phyloP scores from a whole-genome alignment of 352 stramenopile species.

The Pythium vanterpoolii region DNA sequence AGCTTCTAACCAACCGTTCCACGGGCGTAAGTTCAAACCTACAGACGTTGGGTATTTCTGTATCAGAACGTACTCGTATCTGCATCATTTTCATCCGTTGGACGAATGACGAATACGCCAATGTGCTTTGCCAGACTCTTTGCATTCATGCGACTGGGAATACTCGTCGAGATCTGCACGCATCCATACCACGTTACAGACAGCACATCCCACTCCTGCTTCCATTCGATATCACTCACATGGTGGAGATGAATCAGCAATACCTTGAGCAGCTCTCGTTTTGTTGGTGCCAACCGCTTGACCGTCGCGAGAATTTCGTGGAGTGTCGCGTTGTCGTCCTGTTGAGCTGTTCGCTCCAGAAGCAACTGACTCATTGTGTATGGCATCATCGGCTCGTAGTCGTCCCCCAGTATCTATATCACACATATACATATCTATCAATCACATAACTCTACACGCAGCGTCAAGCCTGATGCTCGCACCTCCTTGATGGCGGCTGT shows the following conservation, averaged over 20 bases:
- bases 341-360: constrained; percentile 19
- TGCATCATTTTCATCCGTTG: constrained; percentile 27
- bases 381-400: constrained; percentile 43
- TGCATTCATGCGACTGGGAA: constrained; percentile 37
- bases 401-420: constrained; percentile 30
- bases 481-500: constrained; percentile 42
- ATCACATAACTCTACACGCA: not conserved
- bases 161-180: constrained; percentile 36
- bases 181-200: not conserved
- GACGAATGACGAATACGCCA: constrained; percentile 39
- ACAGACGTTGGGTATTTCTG: not conserved
- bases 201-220: too few relatives aligned
- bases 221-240: constrained; percentile 24
- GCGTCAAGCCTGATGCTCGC: not conserved
- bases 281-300: constrained; percentile 32
- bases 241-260: constrained; percentile 47
- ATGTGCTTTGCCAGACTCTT: constrained; percentile 39
- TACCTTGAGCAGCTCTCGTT: constrained; percentile 43
- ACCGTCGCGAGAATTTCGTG: constrained; percentile 26
- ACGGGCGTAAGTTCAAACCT: not conserved
- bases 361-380: constrained; percentile 34
- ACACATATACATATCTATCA: not conserved
- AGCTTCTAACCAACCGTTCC: constrained; percentile 7
- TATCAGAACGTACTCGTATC: constrained; percentile 30
- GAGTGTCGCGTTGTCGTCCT: constrained; percentile 2